phyloP scores from a whole-genome alignment of 2,329 filamentous ascomycete species.

The Penicillium sp. region DNA sequence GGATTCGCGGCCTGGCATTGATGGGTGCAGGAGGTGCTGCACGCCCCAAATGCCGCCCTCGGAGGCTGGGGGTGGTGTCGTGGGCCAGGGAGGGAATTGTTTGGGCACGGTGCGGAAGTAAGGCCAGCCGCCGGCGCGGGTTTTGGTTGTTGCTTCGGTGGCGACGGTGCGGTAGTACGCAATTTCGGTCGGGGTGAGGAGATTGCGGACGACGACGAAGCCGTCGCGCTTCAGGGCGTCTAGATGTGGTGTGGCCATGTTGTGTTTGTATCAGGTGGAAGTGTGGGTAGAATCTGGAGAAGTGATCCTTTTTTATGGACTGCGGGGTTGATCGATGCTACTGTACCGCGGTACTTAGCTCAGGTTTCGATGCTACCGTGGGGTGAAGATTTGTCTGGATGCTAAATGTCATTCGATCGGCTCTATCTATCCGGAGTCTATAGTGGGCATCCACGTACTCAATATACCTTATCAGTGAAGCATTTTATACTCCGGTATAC shows the following conservation, averaged over 20 bases:
- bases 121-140: slow-evolving; percentile 70
- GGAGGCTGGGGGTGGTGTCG: slow-evolving; percentile 44
- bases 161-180: slow-evolving; percentile 57
- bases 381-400: neutral
- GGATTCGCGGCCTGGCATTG: slow-evolving; percentile 55
- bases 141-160: slow-evolving; percentile 52
- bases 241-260: slow-evolving; percentile 38
- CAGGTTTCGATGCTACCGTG: slow-evolving; percentile 16
- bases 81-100: slow-evolving; percentile 82
- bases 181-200: slow-evolving; percentile 56
- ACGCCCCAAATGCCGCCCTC: slow-evolving; percentile 77
- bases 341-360: neutral
- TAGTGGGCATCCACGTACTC: neutral
- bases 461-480: neutral
- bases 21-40: slow-evolving; percentile 75
- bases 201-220: slow-evolving; percentile 66
- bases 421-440: neutral
- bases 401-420: neutral
- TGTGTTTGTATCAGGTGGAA: neutral
- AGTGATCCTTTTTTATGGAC: slow-evolving; percentile 7
- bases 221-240: slow-evolving; percentile 62
- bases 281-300: slow-evolving; percentile 1
- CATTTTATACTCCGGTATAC: neutral
- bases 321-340: slow-evolving; percentile 12
- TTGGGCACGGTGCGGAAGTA: slow-evolving; percentile 79